Conservation (phyloP, 306 rosid species). For the Lithocarpus polystachyus region DNA sequence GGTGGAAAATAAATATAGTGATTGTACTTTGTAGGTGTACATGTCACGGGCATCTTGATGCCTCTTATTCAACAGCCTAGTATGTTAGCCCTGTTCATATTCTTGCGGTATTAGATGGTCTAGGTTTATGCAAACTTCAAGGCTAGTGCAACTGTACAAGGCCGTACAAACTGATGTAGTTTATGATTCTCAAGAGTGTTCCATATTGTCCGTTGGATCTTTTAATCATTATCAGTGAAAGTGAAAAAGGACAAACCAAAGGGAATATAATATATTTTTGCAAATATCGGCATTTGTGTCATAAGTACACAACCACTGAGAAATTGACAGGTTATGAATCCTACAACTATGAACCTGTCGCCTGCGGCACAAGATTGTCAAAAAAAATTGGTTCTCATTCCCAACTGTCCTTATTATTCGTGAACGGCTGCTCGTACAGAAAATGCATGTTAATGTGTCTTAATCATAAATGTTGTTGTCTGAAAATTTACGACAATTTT, state of each 20-base stretch:
- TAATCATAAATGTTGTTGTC: conserved; percentile 49
- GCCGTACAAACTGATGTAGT: not conserved
- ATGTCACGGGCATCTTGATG: conserved; percentile 33
- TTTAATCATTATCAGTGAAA: not conserved
- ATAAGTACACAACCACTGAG: conserved; percentile 1
- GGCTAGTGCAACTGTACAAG: too few relatives aligned
- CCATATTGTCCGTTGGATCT: not conserved
- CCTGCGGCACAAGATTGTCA: conserved; percentile 19
- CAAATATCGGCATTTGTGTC: too few relatives aligned
- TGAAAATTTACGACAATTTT: conserved; percentile 37
- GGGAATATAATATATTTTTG: not conserved
- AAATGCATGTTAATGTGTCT: conserved; percentile 35
- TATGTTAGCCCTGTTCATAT: too few relatives aligned
- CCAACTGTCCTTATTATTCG: conserved; percentile 30
- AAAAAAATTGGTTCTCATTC: not conserved
- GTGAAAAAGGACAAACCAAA: not conserved
- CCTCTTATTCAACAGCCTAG: not conserved
- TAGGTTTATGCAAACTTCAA: too few relatives aligned
- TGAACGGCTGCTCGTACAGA: conserved; percentile 31
- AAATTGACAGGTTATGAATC: conserved; percentile 17
- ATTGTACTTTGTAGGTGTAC: not conserved
- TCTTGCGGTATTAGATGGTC: too few relatives aligned
- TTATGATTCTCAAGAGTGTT: not conserved
- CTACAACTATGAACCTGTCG: conserved; percentile 1
- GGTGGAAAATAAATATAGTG: too few relatives aligned